These are phyloP conservation scores for Boletus coccyginus DNA, from an alignment of 768 basidiomycete genomes.

Conservation along the genomic window DNA sequence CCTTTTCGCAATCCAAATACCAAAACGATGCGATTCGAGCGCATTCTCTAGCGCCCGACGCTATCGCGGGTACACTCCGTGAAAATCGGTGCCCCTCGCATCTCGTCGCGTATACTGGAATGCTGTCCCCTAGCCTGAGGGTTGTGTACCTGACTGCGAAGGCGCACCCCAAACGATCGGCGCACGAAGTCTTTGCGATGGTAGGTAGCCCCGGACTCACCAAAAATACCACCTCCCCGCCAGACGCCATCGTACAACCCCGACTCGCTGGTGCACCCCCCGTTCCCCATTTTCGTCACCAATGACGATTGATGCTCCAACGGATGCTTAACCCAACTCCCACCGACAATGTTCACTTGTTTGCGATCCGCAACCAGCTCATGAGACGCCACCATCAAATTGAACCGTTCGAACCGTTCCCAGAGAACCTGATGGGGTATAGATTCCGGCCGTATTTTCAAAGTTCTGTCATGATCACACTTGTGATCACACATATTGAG, in stretches of 20 bases:
- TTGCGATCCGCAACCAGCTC: not conserved
- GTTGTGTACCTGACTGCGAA: not conserved
- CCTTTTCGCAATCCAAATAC: conserved; percentile 9
- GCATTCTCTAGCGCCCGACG: not conserved
- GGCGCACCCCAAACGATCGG: not conserved
- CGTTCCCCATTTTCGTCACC: not conserved
- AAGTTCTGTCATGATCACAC: conserved; percentile 17
- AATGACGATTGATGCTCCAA: not conserved
- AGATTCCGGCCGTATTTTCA: conserved; percentile 12
- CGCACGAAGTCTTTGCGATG: not conserved
- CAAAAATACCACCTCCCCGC: not conserved
- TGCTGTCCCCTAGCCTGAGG: not conserved
- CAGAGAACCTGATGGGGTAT: conserved; percentile 15
- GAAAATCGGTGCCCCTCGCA: not conserved
- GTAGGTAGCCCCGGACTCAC: not conserved
- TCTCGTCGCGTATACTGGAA: not conserved
- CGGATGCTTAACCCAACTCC: conserved; percentile 1
- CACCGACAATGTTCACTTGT: conserved; percentile 9
- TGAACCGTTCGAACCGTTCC: conserved; percentile 8
- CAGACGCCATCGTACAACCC: not conserved
- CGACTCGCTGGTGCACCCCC: not conserved
- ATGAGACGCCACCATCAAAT: conserved; percentile 9
- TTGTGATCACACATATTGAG: conserved; percentile 13
- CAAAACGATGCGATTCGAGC: not conserved
- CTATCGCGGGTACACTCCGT: not conserved